phyloP scores from a whole-genome alignment of 2,329 filamentous ascomycete species.

The Fusarium sacchari region DNA sequence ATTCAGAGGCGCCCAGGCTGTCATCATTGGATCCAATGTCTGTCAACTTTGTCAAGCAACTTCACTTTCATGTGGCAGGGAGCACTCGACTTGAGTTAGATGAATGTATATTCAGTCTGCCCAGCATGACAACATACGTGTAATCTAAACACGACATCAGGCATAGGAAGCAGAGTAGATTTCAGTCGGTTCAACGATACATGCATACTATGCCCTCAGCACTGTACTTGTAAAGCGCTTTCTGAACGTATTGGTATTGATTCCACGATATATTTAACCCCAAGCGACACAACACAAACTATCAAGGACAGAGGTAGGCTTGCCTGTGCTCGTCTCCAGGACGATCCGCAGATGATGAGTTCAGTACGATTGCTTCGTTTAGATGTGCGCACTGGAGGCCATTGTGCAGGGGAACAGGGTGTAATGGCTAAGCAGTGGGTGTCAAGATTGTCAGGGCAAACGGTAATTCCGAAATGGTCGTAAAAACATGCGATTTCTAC shows the following conservation, averaged over 20 bases:
- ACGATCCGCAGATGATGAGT: slow-evolving; percentile 1
- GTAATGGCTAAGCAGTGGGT: not conserved
- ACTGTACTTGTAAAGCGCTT: not conserved
- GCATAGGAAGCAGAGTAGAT: not conserved
- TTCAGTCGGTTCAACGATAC: not conserved
- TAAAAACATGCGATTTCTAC: slow-evolving; percentile 8
- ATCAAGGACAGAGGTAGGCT: slow-evolving; percentile 15
- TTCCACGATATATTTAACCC: not conserved
- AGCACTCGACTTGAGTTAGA: not conserved
- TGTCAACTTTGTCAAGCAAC: not conserved
- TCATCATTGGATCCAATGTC: no score
- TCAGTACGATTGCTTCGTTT: not conserved
- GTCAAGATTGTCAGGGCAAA: not conserved
- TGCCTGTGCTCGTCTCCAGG: slow-evolving; percentile 23
- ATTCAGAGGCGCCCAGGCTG: not conserved
- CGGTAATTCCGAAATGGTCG: not conserved
- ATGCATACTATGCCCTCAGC: not conserved
- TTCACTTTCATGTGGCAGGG: not conserved
- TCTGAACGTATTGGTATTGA: not conserved
- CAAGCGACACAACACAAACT: not conserved
- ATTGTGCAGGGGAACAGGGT: not conserved
- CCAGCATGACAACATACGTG: not conserved
- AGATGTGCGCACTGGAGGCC: not conserved
- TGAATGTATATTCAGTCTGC: not conserved
- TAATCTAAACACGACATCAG: slow-evolving; percentile 9